Evolutionary conservation across 2,329 filamentous ascomycete genomes (phyloP).

Genomic region (Diaporthe ampelina): DNA sequence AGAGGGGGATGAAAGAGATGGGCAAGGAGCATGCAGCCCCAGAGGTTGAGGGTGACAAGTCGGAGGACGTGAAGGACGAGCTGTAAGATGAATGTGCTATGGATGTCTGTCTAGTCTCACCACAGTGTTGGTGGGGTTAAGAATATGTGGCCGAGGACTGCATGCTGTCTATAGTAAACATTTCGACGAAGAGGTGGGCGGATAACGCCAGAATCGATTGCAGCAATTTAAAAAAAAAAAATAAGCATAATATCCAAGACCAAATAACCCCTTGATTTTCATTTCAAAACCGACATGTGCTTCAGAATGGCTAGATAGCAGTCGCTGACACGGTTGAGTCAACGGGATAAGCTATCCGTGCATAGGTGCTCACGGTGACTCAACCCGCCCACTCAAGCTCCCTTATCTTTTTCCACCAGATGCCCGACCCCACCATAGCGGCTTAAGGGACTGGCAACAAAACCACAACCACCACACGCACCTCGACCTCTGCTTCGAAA

Average conservation of each 20-base stretch:
- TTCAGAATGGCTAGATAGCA: background rate
- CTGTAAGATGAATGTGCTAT: constrained; percentile 46
- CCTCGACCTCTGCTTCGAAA: constrained; percentile 12
- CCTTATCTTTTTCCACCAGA: constrained; percentile 39
- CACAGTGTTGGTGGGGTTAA: background rate
- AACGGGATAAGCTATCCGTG: constrained; percentile 16
- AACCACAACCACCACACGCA: background rate
- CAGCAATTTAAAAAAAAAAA: background rate
- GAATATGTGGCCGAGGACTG: too few species aligned
- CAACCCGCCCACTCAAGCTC: constrained; percentile 37
- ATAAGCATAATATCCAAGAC: background rate
- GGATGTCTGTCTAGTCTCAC: background rate
- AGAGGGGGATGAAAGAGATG: constrained; percentile 55
- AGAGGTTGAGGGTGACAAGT: constrained; percentile 37
- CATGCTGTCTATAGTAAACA: background rate
- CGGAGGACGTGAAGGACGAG: constrained; percentile 54
- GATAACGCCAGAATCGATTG: background rate
- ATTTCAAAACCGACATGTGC: constrained; percentile 23
- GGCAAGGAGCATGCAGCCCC: constrained; percentile 49
- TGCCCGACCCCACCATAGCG: constrained; percentile 42
- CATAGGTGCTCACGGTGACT: constrained; percentile 33
- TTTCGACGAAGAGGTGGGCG: background rate
- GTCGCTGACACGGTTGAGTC: constrained; percentile 28
- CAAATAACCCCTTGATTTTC: background rate
- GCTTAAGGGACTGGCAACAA: constrained; percentile 26